Evolutionary conservation across 306 rosid species (phyloP), one percentile per base, ranked within the genome.

Genomic region (Quercus robur): DNA sequence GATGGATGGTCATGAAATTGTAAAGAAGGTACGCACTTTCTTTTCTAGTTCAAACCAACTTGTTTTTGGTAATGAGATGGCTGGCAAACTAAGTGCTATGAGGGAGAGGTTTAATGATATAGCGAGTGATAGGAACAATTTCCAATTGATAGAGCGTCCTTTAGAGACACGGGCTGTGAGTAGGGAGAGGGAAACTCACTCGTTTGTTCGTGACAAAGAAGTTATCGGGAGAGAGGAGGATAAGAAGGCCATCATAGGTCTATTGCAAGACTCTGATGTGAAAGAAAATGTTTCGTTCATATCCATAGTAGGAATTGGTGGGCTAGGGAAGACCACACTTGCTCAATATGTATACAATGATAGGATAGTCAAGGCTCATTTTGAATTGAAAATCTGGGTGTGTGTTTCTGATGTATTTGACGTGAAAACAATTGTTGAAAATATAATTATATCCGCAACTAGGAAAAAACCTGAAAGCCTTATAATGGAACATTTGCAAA

Each of bases 201-300:
- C 71, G 2, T 41, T 21, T 41, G 51, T 75, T 20, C 17, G 1
- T 38, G 44, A 59, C 7, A 41, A 28, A 13, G 59, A 75, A 41
- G 71, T 75, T 12, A 61, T 75, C 0, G 79, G 58, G 14, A 75
- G 79, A 56, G 59, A 75, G 8, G 58, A 59, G 20, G 79, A 75
- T 2, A 75, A 23, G 25, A 23, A 44, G 26, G 17, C 6, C 15
- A 41, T 75, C 14, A 20, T 75, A 23, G 7, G 8, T 21, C 41
- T 58, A 35, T 18, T 75, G 2, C 1, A 38, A 1, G 18, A 61
- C 12, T 13, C 8, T 1, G 46, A 61, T 2, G 28, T 3, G 35
- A n/a, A 13, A 35, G 38, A 75, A 0, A 31, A 41, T 13, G 64
- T 75, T 6, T 63, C 56, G 0, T 70, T 59, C 12, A 4, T 58